phyloP scores from a whole-genome alignment of 2,329 filamentous ascomycete species.

The Ophiostoma sp. region DNA sequence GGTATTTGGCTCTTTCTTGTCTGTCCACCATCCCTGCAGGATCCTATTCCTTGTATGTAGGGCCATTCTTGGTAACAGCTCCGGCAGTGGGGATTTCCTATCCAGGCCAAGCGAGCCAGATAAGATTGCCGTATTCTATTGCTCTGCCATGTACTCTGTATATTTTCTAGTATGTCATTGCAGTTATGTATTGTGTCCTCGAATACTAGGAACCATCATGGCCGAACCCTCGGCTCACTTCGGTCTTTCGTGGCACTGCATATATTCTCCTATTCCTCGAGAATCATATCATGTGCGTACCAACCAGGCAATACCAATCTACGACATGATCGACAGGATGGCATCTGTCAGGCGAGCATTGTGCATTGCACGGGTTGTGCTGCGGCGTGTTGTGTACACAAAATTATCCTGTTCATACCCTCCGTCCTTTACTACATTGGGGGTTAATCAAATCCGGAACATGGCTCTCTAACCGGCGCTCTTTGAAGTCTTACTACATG shows the following conservation, averaged over 20 bases:
- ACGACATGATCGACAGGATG: background rate
- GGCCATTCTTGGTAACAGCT: conserved; percentile 12
- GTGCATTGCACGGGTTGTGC: background rate
- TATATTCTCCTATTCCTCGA: too few relatives aligned
- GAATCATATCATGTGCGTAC: background rate
- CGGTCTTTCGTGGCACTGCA: background rate
- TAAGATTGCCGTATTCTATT: background rate
- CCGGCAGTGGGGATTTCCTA: background rate
- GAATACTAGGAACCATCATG: too few relatives aligned
- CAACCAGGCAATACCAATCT: background rate
- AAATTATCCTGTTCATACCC: too few relatives aligned
- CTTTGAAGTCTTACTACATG: background rate
- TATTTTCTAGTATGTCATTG: too few relatives aligned
- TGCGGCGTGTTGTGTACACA: background rate
- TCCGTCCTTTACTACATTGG: too few relatives aligned
- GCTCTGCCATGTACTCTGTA: too few relatives aligned
- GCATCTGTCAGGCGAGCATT: background rate
- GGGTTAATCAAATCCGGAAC: too few relatives aligned
- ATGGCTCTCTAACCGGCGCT: too few relatives aligned
- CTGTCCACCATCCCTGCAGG: background rate
- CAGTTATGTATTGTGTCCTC: too few relatives aligned
- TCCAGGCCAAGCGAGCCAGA: conserved; percentile 2
- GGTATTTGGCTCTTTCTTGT: background rate
- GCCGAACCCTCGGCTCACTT: background rate
- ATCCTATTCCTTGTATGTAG: background rate